Conservation (phyloP, 192 early-diverging fungal genomes). For the Lunasporangiospora selenospora region DNA sequence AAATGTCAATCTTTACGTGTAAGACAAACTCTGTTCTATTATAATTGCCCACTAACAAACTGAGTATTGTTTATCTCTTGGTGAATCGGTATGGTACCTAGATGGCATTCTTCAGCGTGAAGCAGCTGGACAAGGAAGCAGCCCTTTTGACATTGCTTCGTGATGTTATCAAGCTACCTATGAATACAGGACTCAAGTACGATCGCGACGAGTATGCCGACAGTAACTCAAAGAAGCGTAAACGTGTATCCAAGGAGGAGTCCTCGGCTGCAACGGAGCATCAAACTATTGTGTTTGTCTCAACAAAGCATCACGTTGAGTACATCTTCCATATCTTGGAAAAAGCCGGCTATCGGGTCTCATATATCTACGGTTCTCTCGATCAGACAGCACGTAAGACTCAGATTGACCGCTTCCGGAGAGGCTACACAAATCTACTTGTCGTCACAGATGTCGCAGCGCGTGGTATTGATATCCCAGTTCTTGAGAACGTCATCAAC, state of each 20-base stretch:
- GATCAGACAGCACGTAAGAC: constrained; percentile 92
- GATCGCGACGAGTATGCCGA: constrained; percentile 33
- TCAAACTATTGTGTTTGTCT: constrained; percentile 93
- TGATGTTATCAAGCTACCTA: constrained; percentile 74
- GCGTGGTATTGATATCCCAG: constrained; percentile 98
- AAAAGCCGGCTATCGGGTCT: constrained; percentile 73
- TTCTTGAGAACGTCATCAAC: constrained; percentile 97
- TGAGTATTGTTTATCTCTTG: too few relatives aligned
- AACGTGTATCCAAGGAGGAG: constrained; percentile 39
- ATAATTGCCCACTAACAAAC: too few relatives aligned
- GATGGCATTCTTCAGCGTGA: constrained; percentile 91
- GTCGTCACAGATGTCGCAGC: constrained; percentile 99
- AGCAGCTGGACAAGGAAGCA: constrained; percentile 89
- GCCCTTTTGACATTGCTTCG: constrained; percentile 86
- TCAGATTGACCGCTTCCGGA: constrained; percentile 86
- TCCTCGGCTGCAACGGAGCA: constrained; percentile 46
- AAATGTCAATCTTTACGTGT: background rate
- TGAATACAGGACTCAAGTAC: constrained; percentile 54
- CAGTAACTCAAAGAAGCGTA: constrained; percentile 48
- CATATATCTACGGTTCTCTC: constrained; percentile 94
- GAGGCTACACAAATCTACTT: constrained; percentile 77
- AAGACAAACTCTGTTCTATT: too few relatives aligned
- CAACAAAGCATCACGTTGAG: constrained; percentile 99
- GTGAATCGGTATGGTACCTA: too few relatives aligned
- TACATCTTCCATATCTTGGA: constrained; percentile 81